These are phyloP conservation scores for Suaeda aralocaspica DNA, from an alignment of 148 eudicot genomes.

Conservation along the genomic window DNA sequence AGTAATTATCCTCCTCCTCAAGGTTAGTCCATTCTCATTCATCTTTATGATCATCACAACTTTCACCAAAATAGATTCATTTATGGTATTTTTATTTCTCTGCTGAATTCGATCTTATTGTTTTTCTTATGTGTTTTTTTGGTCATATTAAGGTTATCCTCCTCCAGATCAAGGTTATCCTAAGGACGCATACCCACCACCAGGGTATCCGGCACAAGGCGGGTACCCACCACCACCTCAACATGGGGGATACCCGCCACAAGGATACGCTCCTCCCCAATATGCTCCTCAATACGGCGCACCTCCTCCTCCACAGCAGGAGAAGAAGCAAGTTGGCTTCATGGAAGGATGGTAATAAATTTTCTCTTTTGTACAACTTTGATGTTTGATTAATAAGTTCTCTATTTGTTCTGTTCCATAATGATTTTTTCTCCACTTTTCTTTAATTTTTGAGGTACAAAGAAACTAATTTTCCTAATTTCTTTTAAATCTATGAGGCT, in stretches of 20 bases:
- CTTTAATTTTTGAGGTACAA: too few species aligned
- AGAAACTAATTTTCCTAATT: too few species aligned
- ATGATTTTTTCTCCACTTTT: too few species aligned
- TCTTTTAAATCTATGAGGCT: too few species aligned
- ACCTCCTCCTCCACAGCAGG: neutral
- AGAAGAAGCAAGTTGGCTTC: conserved; percentile 15
- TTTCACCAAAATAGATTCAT: neutral
- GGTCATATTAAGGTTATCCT: conserved; percentile 18
- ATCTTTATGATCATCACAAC: neutral
- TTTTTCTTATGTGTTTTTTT: neutral
- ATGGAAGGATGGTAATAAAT: conserved; percentile 15
- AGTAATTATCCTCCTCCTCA: conserved; percentile 91
- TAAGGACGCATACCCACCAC: conserved; percentile 26
- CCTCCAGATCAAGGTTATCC: conserved; percentile 17
- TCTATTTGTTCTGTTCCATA: neutral
- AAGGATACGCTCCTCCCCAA: conserved; percentile 24
- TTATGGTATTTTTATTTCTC: neutral
- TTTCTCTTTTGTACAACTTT: too few species aligned
- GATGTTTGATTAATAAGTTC: too few species aligned
- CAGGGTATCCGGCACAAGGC: conserved; percentile 19
- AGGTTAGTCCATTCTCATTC: conserved; percentile 29
- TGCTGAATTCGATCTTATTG: neutral
- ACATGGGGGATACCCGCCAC: conserved; percentile 19
- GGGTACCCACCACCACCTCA: conserved; percentile 20
- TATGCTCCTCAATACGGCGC: conserved; percentile 21